Evolutionary conservation across 1,284 basidiomycete genomes (phyloP), one percentile per base, ranked within the genome.

Genomic region (Tetrapyrgos nigripes): DNA sequence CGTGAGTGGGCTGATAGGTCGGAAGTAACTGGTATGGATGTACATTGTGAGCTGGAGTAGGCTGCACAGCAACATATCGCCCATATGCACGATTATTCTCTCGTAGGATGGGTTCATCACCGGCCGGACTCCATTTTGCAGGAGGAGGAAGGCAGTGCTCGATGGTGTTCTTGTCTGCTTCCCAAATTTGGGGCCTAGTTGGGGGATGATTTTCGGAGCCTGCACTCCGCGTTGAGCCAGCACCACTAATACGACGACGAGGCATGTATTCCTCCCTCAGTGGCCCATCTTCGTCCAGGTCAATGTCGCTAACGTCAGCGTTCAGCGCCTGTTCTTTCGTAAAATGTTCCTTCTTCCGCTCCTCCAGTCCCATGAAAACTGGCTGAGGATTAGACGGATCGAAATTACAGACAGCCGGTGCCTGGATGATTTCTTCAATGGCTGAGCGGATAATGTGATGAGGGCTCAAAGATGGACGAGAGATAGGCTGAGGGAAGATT

Each of bases 231-330:
- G 70, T 60, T 4, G 72, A 72, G 35, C 62, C 70, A 46, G 73
- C 69, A 26, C 74, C 73, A 64, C 77, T 82, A 57, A 78, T 69
- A 53, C 87, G 87, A 53, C 89, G 87, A 63, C 78, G 85, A 11
- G 91, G 91, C 57, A 92, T 69, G 62, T 93, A 93, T 67, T 93
- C 91, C 68, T 91, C 88, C 54, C 90, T 78, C 50, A 93, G 76
- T 27, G 91, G 91, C 5, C 91, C 91, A 68, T 92, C 89, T 67
- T 91, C 88, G 65, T 93, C 91, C 46, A 93, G 76, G 72, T 93
- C 86, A 53, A 93, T 89, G 64, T 91, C 89, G 53, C 84, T 68
- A 1, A 81, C 78, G 58, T 88, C 86, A 47, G 77, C 66, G 21
- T 68, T 77, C 55, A 73, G 70, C 6, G 73, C 68, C 54, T 75